These are phyloP conservation scores for Mallotus nudiflorus DNA, from an alignment of 345 rosid species.

Conservation along the genomic window DNA sequence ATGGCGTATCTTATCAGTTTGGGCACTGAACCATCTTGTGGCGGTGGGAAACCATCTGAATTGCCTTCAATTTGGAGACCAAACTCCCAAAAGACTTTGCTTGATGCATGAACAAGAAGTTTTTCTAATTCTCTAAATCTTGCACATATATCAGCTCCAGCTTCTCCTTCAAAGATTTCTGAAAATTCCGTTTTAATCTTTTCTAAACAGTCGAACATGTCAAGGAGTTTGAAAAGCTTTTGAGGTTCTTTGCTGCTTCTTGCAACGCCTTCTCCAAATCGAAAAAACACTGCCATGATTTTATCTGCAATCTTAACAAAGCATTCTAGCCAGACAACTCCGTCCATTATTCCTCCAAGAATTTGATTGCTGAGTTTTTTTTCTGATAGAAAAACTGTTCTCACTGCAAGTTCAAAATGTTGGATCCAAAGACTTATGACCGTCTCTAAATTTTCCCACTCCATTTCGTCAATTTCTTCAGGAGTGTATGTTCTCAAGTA, in stretches of 20 bases:
- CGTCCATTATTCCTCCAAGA: conserved; percentile 46
- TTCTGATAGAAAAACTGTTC: conserved; percentile 48
- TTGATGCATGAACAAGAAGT: conserved; percentile 53
- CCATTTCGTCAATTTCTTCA: conserved; percentile 62
- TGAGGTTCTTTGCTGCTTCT: conserved; percentile 64
- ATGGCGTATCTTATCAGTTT: conserved; percentile 65
- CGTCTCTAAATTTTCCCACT: conserved; percentile 62
- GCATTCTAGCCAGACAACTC: conserved; percentile 57
- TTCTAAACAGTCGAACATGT: conserved; percentile 58
- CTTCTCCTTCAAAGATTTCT: conserved; percentile 54
- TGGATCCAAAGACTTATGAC: conserved; percentile 59
- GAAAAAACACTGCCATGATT: conserved; percentile 71
- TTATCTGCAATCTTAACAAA: conserved; percentile 61
- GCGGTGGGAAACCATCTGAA: conserved; percentile 53
- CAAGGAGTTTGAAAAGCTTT: conserved; percentile 67
- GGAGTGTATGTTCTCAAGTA: conserved; percentile 52
- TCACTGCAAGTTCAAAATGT: conserved; percentile 54
- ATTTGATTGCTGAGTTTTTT: conserved; percentile 52
- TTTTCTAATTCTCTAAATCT: conserved; percentile 63
- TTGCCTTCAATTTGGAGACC: conserved; percentile 64
- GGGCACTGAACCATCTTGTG: conserved; percentile 55
- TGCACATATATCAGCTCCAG: conserved; percentile 55
- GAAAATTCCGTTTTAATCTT: conserved; percentile 45
- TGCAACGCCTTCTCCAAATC: conserved; percentile 66
- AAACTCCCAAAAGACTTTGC: conserved; percentile 65